phyloP scores from a whole-genome alignment of 306 rosid genomes.

The Trifolium pratense region DNA sequence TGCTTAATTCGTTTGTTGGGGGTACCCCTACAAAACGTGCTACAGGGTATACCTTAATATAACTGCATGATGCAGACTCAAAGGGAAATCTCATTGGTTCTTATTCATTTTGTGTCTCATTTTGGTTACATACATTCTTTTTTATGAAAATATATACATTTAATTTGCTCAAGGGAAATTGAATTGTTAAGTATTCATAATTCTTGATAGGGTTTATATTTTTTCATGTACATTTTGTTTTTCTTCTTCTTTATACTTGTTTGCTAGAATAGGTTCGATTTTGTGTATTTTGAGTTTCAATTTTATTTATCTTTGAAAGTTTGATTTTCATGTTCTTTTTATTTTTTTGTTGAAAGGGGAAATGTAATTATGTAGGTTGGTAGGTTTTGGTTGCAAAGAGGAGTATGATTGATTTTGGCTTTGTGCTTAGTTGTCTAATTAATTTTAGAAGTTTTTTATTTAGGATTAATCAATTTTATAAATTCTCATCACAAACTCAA shows the following conservation, averaged over 20 bases:
- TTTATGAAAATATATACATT: neutral
- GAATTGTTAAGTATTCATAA: slow-evolving; percentile 21
- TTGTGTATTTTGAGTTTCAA: slow-evolving; percentile 36
- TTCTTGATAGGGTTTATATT: neutral
- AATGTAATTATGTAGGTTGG: neutral
- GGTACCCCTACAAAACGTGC: slow-evolving; percentile 61
- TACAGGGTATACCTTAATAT: slow-evolving; percentile 46
- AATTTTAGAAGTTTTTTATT: no score
- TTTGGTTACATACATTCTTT: neutral
- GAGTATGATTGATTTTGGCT: neutral
- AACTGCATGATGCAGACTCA: no score
- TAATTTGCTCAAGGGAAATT: neutral
- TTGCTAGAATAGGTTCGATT: neutral
- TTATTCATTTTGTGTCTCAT: neutral
- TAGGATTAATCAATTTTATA: no score
- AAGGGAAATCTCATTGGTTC: no score
- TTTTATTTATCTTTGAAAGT: neutral
- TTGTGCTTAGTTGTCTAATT: neutral
- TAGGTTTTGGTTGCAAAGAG: neutral
- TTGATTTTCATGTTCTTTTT: slow-evolving; percentile 24
- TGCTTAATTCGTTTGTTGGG: slow-evolving; percentile 65
- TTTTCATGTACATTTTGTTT: neutral
- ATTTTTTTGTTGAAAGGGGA: neutral
- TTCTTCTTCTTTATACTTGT: neutral
- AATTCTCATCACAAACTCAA: neutral